phyloP scores from a whole-genome alignment of 1,139 yeast genomes.

The Geotrichum carabidarum region DNA sequence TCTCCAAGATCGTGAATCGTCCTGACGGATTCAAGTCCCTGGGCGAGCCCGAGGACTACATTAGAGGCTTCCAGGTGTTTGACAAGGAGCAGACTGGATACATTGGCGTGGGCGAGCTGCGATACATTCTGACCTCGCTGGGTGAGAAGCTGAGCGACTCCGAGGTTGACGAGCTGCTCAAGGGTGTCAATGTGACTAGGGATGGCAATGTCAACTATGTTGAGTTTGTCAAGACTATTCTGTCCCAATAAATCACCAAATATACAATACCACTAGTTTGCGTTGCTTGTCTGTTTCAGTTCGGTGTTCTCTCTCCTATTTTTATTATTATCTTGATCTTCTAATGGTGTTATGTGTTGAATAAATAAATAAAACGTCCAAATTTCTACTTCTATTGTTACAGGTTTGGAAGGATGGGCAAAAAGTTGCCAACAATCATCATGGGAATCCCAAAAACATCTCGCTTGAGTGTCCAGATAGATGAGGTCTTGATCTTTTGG shows the following conservation, averaged over 20 bases:
- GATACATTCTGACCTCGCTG: conserved; percentile 86
- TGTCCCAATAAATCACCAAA: conserved; percentile 59
- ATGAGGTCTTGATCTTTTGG: conserved; percentile 55
- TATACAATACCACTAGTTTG: neutral
- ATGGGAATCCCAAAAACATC: conserved; percentile 91
- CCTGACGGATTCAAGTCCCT: conserved; percentile 87
- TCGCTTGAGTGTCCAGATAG: conserved; percentile 86
- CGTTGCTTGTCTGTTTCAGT: too few species aligned
- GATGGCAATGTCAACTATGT: conserved; percentile 95
- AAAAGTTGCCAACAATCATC: conserved; percentile 82
- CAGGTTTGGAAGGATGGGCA: conserved; percentile 23
- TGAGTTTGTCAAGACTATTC: conserved; percentile 83
- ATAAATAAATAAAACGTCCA: conserved; percentile 4
- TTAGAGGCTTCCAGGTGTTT: conserved; percentile 95
- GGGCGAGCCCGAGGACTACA: conserved; percentile 94
- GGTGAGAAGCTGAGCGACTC: conserved; percentile 87
- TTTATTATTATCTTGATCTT: neutral
- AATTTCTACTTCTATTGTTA: neutral
- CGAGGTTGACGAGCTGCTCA: conserved; percentile 92
- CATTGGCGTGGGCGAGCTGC: conserved; percentile 93
- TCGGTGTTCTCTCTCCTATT: neutral
- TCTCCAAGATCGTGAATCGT: conserved; percentile 71
- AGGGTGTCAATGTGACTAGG: conserved; percentile 88
- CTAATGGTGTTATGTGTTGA: neutral
- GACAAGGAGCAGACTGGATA: conserved; percentile 94